Conservation (phyloP, 495 filamentous ascomycete genomes). For the Talaromyces ruber region DNA sequence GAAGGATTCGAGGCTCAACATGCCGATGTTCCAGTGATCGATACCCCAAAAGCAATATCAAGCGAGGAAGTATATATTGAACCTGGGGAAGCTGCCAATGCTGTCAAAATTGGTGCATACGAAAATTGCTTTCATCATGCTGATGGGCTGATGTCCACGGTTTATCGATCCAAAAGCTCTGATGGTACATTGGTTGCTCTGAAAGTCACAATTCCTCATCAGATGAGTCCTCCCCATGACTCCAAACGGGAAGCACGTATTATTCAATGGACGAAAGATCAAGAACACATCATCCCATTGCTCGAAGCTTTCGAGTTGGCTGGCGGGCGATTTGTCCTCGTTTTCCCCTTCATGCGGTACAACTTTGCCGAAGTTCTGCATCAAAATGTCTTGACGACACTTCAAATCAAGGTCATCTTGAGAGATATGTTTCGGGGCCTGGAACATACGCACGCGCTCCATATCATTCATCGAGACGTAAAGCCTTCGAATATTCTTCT, state of each 20-base stretch:
- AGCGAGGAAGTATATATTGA: not conserved
- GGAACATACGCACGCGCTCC: slow-evolving; percentile 56
- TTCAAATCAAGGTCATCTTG: slow-evolving; percentile 42
- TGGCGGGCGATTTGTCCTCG: slow-evolving; percentile 63
- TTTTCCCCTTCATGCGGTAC: slow-evolving; percentile 74
- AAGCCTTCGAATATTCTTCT: slow-evolving; percentile 89
- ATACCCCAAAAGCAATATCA: slow-evolving; percentile 7
- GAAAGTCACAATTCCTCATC: slow-evolving; percentile 74
- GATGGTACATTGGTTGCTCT: slow-evolving; percentile 54
- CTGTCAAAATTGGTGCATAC: slow-evolving; percentile 63
- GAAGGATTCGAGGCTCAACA: slow-evolving; percentile 22
- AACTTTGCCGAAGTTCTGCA: slow-evolving; percentile 59
- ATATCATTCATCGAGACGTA: slow-evolving; percentile 86
- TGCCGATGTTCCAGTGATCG: slow-evolving; percentile 12
- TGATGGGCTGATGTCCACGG: slow-evolving; percentile 72
- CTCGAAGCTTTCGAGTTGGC: slow-evolving; percentile 62
- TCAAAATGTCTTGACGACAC: slow-evolving; percentile 29
- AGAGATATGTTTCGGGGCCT: slow-evolving; percentile 66
- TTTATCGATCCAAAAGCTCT: slow-evolving; percentile 52
- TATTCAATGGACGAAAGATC: slow-evolving; percentile 38
- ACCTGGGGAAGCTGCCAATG: not conserved
- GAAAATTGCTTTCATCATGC: slow-evolving; percentile 57
- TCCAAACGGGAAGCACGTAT: slow-evolving; percentile 69
- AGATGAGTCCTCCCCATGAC: slow-evolving; percentile 70
- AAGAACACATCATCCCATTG: slow-evolving; percentile 53